These are phyloP conservation scores for Glomus cerebriforme DNA, from an alignment of 192 early-diverging fungal genomes.

Conservation along the genomic window DNA sequence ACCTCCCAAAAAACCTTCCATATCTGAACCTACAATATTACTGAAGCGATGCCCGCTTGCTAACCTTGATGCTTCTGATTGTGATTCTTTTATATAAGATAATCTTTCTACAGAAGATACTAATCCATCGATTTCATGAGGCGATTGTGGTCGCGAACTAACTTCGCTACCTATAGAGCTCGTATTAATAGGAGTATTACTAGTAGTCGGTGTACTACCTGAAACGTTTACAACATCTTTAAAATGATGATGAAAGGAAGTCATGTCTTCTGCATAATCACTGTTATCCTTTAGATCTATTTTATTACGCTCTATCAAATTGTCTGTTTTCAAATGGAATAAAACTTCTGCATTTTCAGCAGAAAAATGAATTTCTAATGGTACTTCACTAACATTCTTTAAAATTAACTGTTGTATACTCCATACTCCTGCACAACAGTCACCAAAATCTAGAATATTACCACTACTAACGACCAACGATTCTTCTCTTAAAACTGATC, in stretches of 20 bases:
- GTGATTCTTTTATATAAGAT: background rate
- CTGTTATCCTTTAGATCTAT: background rate
- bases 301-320: slow-evolving; percentile 11
- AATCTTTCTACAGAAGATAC: background rate
- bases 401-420: slow-evolving; percentile 76
- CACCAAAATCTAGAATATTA: slow-evolving; percentile 87
- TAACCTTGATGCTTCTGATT: slow-evolving; percentile 8
- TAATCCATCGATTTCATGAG: slow-evolving; percentile 34
- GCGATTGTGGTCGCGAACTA: slow-evolving; percentile 54
- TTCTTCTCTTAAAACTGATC: slow-evolving; percentile 73
- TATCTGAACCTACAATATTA: background rate
- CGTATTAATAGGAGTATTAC: slow-evolving; percentile 38
- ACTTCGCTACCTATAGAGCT: slow-evolving; percentile 42
- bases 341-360: slow-evolving; percentile 59
- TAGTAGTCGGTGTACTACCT: background rate
- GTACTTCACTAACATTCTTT: slow-evolving; percentile 75
- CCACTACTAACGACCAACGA: slow-evolving; percentile 69
- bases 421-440: slow-evolving; percentile 91
- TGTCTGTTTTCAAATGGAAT: slow-evolving; percentile 55
- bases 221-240: slow-evolving; percentile 2
- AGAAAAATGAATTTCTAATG: slow-evolving; percentile 76
- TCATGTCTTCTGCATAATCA: slow-evolving; percentile 6
- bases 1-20: background rate
- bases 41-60: background rate
- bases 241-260: background rate